Evolutionary conservation across 257 asterid species (phyloP), one percentile per base, ranked within the genome.

Genomic region (Buddleja alternifolia): DNA sequence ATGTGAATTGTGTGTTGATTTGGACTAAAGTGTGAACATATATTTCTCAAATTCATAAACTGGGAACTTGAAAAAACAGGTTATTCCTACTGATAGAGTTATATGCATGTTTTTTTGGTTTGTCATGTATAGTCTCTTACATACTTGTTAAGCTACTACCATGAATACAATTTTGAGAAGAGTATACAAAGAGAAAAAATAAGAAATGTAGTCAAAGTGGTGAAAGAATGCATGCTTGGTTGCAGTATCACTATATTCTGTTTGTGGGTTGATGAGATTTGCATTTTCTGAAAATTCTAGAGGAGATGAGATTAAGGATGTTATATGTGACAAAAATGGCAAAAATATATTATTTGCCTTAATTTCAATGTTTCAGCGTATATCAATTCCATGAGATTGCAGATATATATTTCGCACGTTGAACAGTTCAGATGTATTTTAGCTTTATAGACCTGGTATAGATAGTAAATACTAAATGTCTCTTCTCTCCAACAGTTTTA

Each of bases 1-100:
- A 24, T n/a, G 23, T 50, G 29, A 51, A 64, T 57, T 34, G 29
- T 34, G 64, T 67, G 8, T 47, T 46, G 52, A 11, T 72, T 48
- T 48, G 41, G 19, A 45, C 63, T 29, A 24, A 60, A 60, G 24
- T 50, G 24, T 21, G 34, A 41, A 48, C 63, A 51, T 34, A 46
- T 8, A 64, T 50, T 2, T 32, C 44, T 8, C 8, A 21, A 51
- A n/a, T 12, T 48, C 23, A 21, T 3, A 41, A 23, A 59, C 23
- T 41, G 19, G 0, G 34, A 20, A 17, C 17, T 37, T 47, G 48
- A 47, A 45, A 40, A 23, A 58, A 47, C 34, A 57, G 50, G 12
- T 39, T 59, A 14, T 59, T 59, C 4, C 41, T 37, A 34, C 48
- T 48, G 41, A 24, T 37, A 37, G 29, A 48, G 67, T 12, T 20